Conservation (phyloP, 2,329 filamentous ascomycete species). For the Colletotrichum tamarilloi region DNA sequence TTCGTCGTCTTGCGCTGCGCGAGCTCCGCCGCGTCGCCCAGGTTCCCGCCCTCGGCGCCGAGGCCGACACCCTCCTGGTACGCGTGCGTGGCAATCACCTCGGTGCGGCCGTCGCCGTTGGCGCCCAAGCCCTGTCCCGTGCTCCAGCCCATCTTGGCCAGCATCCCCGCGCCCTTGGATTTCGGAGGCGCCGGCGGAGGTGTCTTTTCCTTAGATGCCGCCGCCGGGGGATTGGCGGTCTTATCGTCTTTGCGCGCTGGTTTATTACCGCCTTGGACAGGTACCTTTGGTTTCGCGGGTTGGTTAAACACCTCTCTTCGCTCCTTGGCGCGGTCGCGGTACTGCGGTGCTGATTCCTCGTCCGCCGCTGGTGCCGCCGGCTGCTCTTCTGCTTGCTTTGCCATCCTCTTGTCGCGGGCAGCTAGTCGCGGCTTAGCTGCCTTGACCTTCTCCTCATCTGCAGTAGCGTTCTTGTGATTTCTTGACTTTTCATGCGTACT, state of each 20-base stretch:
- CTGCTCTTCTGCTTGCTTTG: conserved; percentile 44
- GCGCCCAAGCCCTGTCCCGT: conserved; percentile 73
- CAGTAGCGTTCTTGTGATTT: conserved; percentile 54
- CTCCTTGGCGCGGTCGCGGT: conserved; percentile 76
- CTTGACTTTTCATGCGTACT: conserved; percentile 55
- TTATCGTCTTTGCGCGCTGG: conserved; percentile 47
- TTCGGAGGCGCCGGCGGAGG: conserved; percentile 48
- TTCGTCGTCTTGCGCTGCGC: conserved; percentile 71
- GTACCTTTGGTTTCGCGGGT: conserved; percentile 60
- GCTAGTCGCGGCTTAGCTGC: conserved; percentile 53
- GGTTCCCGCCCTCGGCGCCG: conserved; percentile 75
- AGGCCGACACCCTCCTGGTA: conserved; percentile 77
- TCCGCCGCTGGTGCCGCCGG: conserved; percentile 8
- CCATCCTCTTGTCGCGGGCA: conserved; percentile 48
- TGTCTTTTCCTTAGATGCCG: conserved; percentile 40
- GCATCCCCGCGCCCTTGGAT: conserved; percentile 74
- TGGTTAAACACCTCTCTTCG: conserved; percentile 72
- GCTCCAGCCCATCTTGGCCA: conserved; percentile 80
- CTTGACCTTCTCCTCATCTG: conserved; percentile 58
- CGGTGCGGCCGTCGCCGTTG: conserved; percentile 70
- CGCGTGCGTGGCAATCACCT: conserved; percentile 71
- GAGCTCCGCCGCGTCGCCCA: conserved; percentile 74
- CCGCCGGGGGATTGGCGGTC: conserved; percentile 20
- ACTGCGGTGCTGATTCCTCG: conserved; percentile 49
- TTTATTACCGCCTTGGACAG: conserved; percentile 40